These are phyloP conservation scores for Ophiosphaerella narmari DNA, from an alignment of 2,329 filamentous ascomycete genomes.

Conservation along the genomic window DNA sequence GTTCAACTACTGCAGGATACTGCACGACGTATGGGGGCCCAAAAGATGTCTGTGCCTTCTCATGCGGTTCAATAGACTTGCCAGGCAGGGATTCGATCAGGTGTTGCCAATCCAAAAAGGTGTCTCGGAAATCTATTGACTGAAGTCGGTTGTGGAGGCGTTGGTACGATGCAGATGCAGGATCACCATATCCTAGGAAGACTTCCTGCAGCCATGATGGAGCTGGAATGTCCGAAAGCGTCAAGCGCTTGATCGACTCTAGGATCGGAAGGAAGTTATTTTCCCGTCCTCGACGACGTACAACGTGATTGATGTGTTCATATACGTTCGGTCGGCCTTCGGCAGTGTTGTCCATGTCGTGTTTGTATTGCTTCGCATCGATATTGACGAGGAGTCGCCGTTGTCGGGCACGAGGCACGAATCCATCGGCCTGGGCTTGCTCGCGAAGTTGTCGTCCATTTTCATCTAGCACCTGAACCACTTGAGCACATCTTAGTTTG, in stretches of 20 bases:
- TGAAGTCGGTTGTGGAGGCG: slow-evolving; percentile 77
- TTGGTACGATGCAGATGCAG: slow-evolving; percentile 83
- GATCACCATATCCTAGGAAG: slow-evolving; percentile 96
- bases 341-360: slow-evolving; percentile 69
- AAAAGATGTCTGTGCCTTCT: slow-evolving; percentile 73
- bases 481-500: slow-evolving; percentile 78
- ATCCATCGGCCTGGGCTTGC: slow-evolving; percentile 65
- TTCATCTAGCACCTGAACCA: slow-evolving; percentile 85
- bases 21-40: slow-evolving; percentile 87
- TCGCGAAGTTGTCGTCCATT: slow-evolving; percentile 76
- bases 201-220: slow-evolving; percentile 95
- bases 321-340: slow-evolving; percentile 79
- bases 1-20: slow-evolving; percentile 49
- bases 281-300: slow-evolving; percentile 82
- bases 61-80: slow-evolving; percentile 79
- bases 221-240: slow-evolving; percentile 81
- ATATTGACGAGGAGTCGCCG: slow-evolving; percentile 79
- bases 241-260: slow-evolving; percentile 85
- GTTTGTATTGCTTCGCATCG: slow-evolving; percentile 76
- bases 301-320: slow-evolving; percentile 80
- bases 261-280: slow-evolving; percentile 97
- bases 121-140: slow-evolving; percentile 88
- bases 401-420: slow-evolving; percentile 61
- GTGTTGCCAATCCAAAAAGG: slow-evolving; percentile 95
- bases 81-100: slow-evolving; percentile 87